Percentiles rank a stretch among this genome's conserved stretches.
Evolutionary conservation across 257 asterid species (phyloP).

Genomic region (Solanum corneliomulleri): DNA sequence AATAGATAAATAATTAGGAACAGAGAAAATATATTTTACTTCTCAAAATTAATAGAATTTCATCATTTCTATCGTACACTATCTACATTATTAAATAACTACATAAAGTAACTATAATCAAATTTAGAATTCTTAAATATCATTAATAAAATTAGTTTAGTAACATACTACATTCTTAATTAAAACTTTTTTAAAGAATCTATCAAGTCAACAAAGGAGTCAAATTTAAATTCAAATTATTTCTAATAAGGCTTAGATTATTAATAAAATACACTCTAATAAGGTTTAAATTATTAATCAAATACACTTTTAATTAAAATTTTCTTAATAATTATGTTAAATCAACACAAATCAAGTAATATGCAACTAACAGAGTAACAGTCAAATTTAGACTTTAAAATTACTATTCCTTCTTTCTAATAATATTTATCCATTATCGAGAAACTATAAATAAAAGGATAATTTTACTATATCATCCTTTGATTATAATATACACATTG

Average conservation of each 20-base stretch:
- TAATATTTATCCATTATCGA: rapidly evolving
- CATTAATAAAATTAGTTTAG: not conserved
- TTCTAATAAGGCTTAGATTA: not conserved
- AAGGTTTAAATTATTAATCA: too few relatives aligned
- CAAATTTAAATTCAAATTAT: not conserved
- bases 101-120: not conserved
- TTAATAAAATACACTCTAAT: not conserved
- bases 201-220: not conserved
- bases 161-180: not conserved
- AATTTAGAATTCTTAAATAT: not conserved
- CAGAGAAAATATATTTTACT: not conserved
- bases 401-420: too few relatives aligned
- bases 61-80: too few relatives aligned
- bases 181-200: not conserved
- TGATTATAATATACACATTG: not conserved
- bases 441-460: rapidly evolving
- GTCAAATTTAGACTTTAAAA: not conserved
- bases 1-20: too few relatives aligned
- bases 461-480: too few relatives aligned
- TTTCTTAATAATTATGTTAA: not conserved
- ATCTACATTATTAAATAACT: not conserved
- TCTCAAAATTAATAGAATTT: not conserved
- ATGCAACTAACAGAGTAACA: rapidly evolving
- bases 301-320: not conserved
- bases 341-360: not conserved